Conservation (phyloP, 202 grass and related monocot genomes). For the Panicum hallii region DNA sequence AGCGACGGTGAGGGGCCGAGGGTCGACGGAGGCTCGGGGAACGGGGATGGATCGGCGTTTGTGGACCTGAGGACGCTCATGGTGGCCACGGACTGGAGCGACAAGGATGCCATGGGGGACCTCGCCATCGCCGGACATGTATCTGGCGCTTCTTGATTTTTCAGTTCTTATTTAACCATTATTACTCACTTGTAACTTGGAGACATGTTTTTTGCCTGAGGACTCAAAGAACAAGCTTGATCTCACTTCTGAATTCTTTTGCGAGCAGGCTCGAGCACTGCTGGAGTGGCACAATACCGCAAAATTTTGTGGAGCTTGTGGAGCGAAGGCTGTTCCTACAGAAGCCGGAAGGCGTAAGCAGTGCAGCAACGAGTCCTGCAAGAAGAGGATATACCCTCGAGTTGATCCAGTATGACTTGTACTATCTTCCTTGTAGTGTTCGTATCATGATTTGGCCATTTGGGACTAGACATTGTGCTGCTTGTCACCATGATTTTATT, state of each 20-base stretch:
- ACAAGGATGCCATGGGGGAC: slow-evolving; percentile 69
- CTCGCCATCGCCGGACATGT: slow-evolving; percentile 90
- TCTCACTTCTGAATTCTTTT: slow-evolving; percentile 19
- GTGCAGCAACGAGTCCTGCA: slow-evolving; percentile 84
- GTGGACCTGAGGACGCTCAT: slow-evolving; percentile 91
- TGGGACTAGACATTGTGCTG: neutral
- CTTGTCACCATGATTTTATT: neutral
- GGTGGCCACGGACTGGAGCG: slow-evolving; percentile 88
- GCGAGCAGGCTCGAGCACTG: slow-evolving; percentile 70
- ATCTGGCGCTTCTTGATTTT: neutral
- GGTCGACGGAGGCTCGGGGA: slow-evolving; percentile 18
- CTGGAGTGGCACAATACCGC: slow-evolving; percentile 82
- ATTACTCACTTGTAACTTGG: neutral
- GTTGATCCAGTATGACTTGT: slow-evolving; percentile 77
- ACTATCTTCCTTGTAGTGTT: neutral
- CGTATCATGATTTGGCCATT: neutral
- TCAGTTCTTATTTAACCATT: neutral
- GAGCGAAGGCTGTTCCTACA: slow-evolving; percentile 63
- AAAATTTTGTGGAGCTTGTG: slow-evolving; percentile 85
- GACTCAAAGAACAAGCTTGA: neutral
- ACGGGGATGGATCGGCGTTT: slow-evolving; percentile 63
- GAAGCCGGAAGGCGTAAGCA: slow-evolving; percentile 89
- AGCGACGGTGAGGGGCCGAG: slow-evolving; percentile 34
- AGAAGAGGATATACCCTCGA: slow-evolving; percentile 90
- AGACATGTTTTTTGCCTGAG: neutral